phyloP scores from a whole-genome alignment of 129 eudicot genomes.

The Calendula officinalis region DNA sequence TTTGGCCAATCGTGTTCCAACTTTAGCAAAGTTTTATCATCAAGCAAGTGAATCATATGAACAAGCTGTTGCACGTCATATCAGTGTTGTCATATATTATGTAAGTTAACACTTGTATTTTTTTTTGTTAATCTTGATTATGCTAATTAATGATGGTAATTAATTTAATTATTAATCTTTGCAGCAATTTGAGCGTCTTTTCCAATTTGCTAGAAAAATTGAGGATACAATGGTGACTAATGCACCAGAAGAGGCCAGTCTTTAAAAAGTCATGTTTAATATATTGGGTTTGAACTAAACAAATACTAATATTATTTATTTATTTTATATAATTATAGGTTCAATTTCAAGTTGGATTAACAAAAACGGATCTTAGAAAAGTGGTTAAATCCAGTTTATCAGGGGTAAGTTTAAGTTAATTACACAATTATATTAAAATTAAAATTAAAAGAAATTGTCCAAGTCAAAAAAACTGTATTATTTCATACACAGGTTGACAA shows the following conservation, averaged over 20 bases:
- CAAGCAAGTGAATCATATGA: slow-evolving; percentile 95
- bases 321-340: slow-evolving; percentile 38
- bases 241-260: slow-evolving; percentile 75
- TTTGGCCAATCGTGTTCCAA: slow-evolving; percentile 80
- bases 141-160: background rate
- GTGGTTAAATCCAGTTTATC: slow-evolving; percentile 76
- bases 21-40: slow-evolving; percentile 88
- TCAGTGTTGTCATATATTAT: slow-evolving; percentile 63
- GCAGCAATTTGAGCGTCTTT: slow-evolving; percentile 90
- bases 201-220: slow-evolving; percentile 78
- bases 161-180: slow-evolving; percentile 12
- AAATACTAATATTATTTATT: slow-evolving; percentile 2
- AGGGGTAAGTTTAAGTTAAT: slow-evolving; percentile 50
- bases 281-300: background rate
- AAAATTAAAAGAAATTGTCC: background rate
- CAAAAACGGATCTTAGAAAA: slow-evolving; percentile 78
- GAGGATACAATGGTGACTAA: slow-evolving; percentile 72
- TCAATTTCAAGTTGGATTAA: slow-evolving; percentile 74
- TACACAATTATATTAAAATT: background rate
- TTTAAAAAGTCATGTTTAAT: background rate
- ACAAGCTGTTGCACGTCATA: slow-evolving; percentile 78
- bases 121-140: slow-evolving; percentile 8
- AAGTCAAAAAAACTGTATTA: too few species aligned
- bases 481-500: slow-evolving; percentile 62
- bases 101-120: slow-evolving; percentile 42